A percentile compares a stretch with the other conserved stretches of the same genome.
Conservation (phyloP, 1,284 basidiomycete species). For the Ganoderma leucocontextum region DNA sequence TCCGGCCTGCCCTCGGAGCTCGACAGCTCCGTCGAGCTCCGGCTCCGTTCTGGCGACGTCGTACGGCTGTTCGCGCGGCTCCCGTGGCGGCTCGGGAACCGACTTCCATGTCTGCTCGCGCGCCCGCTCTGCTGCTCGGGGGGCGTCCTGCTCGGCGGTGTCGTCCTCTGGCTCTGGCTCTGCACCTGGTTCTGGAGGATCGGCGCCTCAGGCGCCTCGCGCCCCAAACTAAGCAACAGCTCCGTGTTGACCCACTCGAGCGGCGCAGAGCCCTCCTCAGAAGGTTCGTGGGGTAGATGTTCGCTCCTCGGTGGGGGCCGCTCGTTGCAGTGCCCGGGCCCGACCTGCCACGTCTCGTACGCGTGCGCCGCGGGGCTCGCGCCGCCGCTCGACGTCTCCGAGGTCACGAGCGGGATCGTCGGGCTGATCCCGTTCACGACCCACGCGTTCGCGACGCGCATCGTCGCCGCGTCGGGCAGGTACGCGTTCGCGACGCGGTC, state of each 20-base stretch:
- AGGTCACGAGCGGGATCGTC: slow-evolving; percentile 37
- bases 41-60: slow-evolving; percentile 57
- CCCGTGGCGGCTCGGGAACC: slow-evolving; percentile 46
- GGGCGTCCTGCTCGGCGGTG: slow-evolving; percentile 40
- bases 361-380: slow-evolving; percentile 41
- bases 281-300: slow-evolving; percentile 42
- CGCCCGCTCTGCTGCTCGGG: slow-evolving; percentile 27
- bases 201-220: slow-evolving; percentile 43
- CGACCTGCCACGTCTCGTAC: slow-evolving; percentile 39
- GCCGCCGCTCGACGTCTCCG: slow-evolving; percentile 38
- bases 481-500: slow-evolving; percentile 89
- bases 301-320: slow-evolving; percentile 29
- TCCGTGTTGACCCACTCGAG: slow-evolving; percentile 87
- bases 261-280: slow-evolving; percentile 43
- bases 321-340: slow-evolving; percentile 15
- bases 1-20: slow-evolving; percentile 10
- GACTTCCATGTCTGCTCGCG: slow-evolving; percentile 43
- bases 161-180: slow-evolving; percentile 27
- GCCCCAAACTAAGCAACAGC: slow-evolving; percentile 72
- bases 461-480: slow-evolving; percentile 66
- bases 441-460: slow-evolving; percentile 75
- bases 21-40: slow-evolving; percentile 28
- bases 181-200: slow-evolving; percentile 32
- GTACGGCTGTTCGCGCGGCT: slow-evolving; percentile 52
- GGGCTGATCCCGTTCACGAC: slow-evolving; percentile 51